Base-by-base conservation (phyloP, 2,329 filamentous ascomycete genomes). In the Blastomyces percursus region DNA sequence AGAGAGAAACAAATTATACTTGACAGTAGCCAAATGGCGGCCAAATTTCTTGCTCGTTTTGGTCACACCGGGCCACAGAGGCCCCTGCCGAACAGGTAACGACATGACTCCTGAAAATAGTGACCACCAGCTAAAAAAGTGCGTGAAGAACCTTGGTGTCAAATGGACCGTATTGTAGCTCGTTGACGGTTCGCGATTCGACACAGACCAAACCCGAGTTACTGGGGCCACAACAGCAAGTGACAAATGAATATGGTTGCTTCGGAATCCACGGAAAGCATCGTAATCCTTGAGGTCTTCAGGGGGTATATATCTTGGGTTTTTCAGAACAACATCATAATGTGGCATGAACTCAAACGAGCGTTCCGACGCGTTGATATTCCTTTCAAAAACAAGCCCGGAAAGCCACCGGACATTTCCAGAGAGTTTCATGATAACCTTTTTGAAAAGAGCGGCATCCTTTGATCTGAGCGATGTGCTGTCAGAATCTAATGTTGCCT, bases 11-110 rank as follows among this genome's bases (percentile, higher is more conserved):
- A 99, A 78, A 66, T 93, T 96, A 78, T 97, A 97, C 79, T 99
- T 99, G 80, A 99, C 92, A 9, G 95, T 99, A n/a, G 91, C 93
- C 65, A 99, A 79, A 75, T 99, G 95, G 59, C 94, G 85, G 16
- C 93, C 93, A 73, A 99, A 99, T 73, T 99, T 99, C 78, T 99
- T 99, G 80, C 91, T 96, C 55, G 91, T 94, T 79, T 96, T 96
- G 69, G 96, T 94, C 30, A 91, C 84, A 0, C 91, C 91, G 6
- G 92, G 93, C 86, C 92, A 99, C 2, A 99, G 81, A 56, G 84
- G 83, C 19, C 94, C 94, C 77, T 99, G 95, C 0, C 94, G 90
- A 63, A 99, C 88, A 12, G 94, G 95, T 35, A 99, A 81, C 12
- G 93, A 95, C 86, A 97, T 91, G 9, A 93, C 89, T 1, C 93